Percentiles rank a stretch among this genome's conserved stretches.
Conservation (phyloP, 208 protist species). For the Leptomonas seymouri region DNA sequence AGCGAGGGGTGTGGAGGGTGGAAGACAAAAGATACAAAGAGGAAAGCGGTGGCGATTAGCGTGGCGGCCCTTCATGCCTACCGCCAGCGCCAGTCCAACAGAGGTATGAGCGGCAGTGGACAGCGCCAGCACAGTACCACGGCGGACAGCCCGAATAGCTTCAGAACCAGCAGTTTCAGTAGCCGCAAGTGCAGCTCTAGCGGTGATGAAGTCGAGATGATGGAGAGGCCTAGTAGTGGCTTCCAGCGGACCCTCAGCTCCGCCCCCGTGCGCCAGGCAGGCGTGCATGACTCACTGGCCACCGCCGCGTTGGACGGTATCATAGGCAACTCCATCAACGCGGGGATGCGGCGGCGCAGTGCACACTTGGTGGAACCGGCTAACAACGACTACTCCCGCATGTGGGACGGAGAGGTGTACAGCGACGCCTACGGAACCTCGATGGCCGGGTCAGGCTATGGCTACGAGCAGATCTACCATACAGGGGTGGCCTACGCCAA, state of each 20-base stretch:
- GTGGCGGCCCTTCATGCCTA: conserved; percentile 32
- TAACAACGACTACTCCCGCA: background rate
- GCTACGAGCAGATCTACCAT: conserved; percentile 9
- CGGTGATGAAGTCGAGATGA: background rate
- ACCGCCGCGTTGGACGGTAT: background rate
- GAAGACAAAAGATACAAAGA: background rate
- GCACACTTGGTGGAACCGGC: background rate
- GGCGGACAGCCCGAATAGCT: background rate
- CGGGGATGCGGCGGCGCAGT: background rate
- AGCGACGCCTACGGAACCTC: conserved; percentile 1
- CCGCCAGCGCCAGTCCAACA: conserved; percentile 15
- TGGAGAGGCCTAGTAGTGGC: background rate
- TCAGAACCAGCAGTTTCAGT: background rate
- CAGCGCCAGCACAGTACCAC: conserved; percentile 7
- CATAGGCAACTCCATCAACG: background rate
- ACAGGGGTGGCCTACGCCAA: background rate
- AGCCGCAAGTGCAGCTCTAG: background rate
- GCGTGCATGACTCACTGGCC: background rate
- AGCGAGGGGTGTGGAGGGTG: background rate
- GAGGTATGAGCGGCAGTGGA: background rate
- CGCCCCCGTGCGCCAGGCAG: background rate
- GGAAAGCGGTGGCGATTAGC: conserved; percentile 11
- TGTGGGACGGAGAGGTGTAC: background rate
- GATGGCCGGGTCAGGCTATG: background rate
- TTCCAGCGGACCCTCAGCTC: background rate